phyloP scores from a whole-genome alignment of 1,284 basidiomycete genomes.

The Leccinum pseudoinsigne region DNA sequence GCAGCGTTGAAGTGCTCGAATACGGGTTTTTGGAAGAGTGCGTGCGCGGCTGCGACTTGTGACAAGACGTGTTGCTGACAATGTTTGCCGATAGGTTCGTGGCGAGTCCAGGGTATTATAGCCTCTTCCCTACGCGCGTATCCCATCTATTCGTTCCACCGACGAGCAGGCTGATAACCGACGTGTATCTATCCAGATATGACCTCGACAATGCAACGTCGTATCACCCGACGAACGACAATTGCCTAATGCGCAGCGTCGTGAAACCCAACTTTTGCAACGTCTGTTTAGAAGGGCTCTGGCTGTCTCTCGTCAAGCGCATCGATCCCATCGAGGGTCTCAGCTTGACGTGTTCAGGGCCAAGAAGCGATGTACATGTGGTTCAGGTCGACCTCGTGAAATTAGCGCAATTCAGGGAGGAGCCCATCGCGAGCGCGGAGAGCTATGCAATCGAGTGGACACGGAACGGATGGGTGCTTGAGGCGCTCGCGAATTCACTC shows the following conservation, averaged over 20 bases:
- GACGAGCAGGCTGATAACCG: neutral
- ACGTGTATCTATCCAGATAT: constrained; percentile 41
- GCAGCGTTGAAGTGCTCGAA: too few species aligned
- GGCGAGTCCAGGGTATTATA: constrained; percentile 56
- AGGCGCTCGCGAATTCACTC: constrained; percentile 50
- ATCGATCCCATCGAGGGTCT: constrained; percentile 62
- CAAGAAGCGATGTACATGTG: constrained; percentile 22
- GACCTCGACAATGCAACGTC: constrained; percentile 59
- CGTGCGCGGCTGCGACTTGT: too few species aligned
- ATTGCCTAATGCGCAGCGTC: constrained; percentile 82
- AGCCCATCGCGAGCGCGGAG: constrained; percentile 40
- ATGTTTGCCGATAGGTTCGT: constrained; percentile 53
- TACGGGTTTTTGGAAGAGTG: too few species aligned
- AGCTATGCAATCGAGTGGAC: constrained; percentile 57
- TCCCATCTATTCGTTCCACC: neutral
- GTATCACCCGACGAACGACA: constrained; percentile 80
- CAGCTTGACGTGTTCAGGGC: constrained; percentile 15
- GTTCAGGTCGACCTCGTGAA: constrained; percentile 52
- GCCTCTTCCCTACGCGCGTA: constrained; percentile 73
- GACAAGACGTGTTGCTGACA: too few species aligned
- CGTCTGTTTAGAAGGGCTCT: constrained; percentile 74
- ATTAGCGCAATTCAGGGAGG: constrained; percentile 56
- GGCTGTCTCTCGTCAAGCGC: constrained; percentile 59
- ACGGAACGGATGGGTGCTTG: constrained; percentile 44
- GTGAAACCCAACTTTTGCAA: constrained; percentile 73